Evolutionary conservation across 148 eudicot genomes (phyloP), one percentile per base, ranked within the genome.

Genomic region (Chenopodium suecicum): DNA sequence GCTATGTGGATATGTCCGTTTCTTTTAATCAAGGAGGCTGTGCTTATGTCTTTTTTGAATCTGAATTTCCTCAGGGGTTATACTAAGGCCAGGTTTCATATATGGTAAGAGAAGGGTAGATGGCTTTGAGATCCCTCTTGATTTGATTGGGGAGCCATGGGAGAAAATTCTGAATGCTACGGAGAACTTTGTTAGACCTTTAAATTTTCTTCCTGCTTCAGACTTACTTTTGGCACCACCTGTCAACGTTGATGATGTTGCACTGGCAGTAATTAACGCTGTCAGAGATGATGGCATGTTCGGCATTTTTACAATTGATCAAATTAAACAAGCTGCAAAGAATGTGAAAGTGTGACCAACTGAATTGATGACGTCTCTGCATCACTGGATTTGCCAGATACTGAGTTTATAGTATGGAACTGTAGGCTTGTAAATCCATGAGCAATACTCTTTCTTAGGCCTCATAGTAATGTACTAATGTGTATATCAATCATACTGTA

Each of bases 51-150:
- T 67, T 27, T 25, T 16, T 67, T 29, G 70, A 12, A 12, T 67
- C 16, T 67, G 48, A 73, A 76, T 56, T 78, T 78, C 70, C 58
- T 58, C 90, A 94, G 99, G 99, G 78, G 94, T 94, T 31, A 95
- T 96, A 1, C 85, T 96, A 77, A 90, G 98, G 85, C 98, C 99
- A 16, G 98, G 88, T 46, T 92, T 96, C 80, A 89, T 96, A 86
- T 96, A 96, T 70, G 99, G 99, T 34, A 96, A 94, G 85, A 89
- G 98, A 79, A 92, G 89, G 86, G 92, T 96, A 23, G 99, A 94
- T 73, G 91, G 97, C 50, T 90, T 89, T 65, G 98, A 96, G 87
- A 88, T 96, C 80, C 99, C 99, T 52, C 90, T 96, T 19, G 93
- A 96, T 82, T 82, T 94, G 83, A 80, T 96, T 8, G 98, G 98